Evolutionary conservation across 1,284 basidiomycete species (phyloP).

Genomic region (Golubevia sp.): DNA sequence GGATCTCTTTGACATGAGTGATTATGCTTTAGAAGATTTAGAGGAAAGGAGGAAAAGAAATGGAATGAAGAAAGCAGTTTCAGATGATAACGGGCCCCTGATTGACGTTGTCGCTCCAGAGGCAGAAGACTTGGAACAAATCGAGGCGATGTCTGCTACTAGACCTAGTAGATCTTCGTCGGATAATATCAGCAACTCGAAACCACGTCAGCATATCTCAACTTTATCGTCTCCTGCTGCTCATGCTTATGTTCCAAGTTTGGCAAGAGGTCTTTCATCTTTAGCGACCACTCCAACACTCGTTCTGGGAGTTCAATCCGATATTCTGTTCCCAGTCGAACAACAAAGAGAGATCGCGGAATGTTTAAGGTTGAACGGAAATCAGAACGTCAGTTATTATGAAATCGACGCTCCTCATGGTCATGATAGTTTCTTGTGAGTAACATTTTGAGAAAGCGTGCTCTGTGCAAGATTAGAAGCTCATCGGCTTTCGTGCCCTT

Average conservation of each 20-base stretch:
- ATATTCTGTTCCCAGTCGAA: constrained; percentile 95
- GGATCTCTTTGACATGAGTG: constrained; percentile 97
- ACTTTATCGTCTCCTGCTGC: constrained; percentile 65
- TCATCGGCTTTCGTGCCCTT: constrained; percentile 2
- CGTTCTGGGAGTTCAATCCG: constrained; percentile 92
- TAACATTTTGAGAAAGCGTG: constrained; percentile 11
- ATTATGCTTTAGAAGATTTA: constrained; percentile 75
- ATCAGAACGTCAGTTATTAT: constrained; percentile 83
- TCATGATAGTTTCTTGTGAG: constrained; percentile 83
- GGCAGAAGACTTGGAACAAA: constrained; percentile 11
- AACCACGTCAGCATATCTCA: constrained; percentile 66
- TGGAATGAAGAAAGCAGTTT: not conserved
- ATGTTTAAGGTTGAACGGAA: constrained; percentile 82
- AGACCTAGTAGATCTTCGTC: too few relatives aligned
- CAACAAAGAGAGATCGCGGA: constrained; percentile 95
- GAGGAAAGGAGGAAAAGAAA: constrained; percentile 25
- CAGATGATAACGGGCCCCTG: too few relatives aligned
- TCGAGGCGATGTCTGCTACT: too few relatives aligned
- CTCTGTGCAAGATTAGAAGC: too few relatives aligned
- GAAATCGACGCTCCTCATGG: constrained; percentile 98
- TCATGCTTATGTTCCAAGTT: constrained; percentile 74
- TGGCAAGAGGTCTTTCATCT: constrained; percentile 80
- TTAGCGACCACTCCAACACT: constrained; percentile 79
- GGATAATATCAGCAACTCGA: constrained; percentile 4
- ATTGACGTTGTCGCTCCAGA: constrained; percentile 3